Percentiles rank a stretch among this genome's conserved stretches.
These are phyloP conservation scores for Przewalskia tangutica DNA, from an alignment of 257 asterid species.

Conservation along the genomic window DNA sequence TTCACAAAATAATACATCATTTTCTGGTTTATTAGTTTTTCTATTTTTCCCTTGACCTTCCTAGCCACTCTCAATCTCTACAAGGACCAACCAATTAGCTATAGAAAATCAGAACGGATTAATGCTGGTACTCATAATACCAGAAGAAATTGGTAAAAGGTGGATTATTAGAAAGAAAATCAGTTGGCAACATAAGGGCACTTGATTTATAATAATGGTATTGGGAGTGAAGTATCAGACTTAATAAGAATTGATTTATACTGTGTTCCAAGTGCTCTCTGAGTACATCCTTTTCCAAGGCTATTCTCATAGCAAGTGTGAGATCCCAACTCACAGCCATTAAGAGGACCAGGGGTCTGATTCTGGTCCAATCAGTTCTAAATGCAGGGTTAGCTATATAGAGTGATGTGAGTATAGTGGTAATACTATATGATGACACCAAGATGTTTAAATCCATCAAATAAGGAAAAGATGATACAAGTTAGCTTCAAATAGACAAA, in stretches of 20 bases:
- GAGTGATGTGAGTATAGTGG: not conserved
- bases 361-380: not conserved
- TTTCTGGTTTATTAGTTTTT: not conserved
- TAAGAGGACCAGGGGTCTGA: not conserved
- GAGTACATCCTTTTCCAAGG: too few relatives aligned
- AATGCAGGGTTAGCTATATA: not conserved
- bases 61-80: not conserved
- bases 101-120: not conserved
- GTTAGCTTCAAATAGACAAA: not conserved
- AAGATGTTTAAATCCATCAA: not conserved
- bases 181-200: not conserved
- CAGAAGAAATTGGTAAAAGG: not conserved
- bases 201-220: not conserved
- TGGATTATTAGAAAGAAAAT: not conserved
- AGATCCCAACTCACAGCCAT: not conserved
- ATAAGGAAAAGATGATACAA: not conserved
- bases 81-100: not conserved
- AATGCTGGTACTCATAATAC: not conserved
- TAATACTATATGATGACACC: not conserved
- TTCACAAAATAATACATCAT: not conserved
- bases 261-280: too few relatives aligned
- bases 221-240: not conserved
- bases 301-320: too few relatives aligned
- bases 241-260: not conserved
- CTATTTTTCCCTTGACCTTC: not conserved